These are phyloP conservation scores for Crepidotus variabilis DNA, from an alignment of 768 basidiomycete genomes.

Conservation along the genomic window DNA sequence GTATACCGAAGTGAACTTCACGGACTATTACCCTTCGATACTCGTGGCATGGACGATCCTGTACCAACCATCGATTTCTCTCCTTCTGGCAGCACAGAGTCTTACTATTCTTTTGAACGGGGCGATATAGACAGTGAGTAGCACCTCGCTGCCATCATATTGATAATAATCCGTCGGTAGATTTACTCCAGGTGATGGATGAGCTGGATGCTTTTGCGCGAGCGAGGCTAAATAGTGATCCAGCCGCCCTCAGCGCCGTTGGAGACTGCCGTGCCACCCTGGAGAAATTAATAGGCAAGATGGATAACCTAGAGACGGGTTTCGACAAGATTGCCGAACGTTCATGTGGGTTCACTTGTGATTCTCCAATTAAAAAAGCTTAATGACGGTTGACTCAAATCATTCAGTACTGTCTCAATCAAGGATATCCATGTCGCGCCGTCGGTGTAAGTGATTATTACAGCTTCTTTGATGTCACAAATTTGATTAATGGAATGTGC, in stretches of 20 bases:
- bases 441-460: slow-evolving; percentile 55
- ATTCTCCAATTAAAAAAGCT: slow-evolving; percentile 3
- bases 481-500: slow-evolving; percentile 5
- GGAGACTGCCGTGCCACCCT: slow-evolving; percentile 57
- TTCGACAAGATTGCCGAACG: slow-evolving; percentile 88
- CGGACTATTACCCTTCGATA: slow-evolving; percentile 85
- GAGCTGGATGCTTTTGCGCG: slow-evolving; percentile 60
- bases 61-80: slow-evolving; percentile 80
- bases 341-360: slow-evolving; percentile 51
- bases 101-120: slow-evolving; percentile 62
- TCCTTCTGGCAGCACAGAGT: slow-evolving; percentile 60
- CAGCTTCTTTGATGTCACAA: not conserved
- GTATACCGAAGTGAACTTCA: slow-evolving; percentile 83
- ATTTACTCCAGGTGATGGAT: slow-evolving; percentile 55
- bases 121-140: slow-evolving; percentile 71
- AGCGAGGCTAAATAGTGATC: slow-evolving; percentile 38
- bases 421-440: slow-evolving; percentile 60
- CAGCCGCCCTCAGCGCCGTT: slow-evolving; percentile 50
- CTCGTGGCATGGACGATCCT: slow-evolving; percentile 75
- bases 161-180: slow-evolving; percentile 31
- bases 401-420: slow-evolving; percentile 72
- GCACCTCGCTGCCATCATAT: slow-evolving; percentile 1
- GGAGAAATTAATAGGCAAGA: slow-evolving; percentile 67
- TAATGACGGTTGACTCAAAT: slow-evolving; percentile 5
- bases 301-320: slow-evolving; percentile 75